Percentiles rank a stretch among this genome's conserved stretches.
phyloP scores from a whole-genome alignment of 2,329 filamentous ascomycete genomes.

The Fusarium caatingaense region DNA sequence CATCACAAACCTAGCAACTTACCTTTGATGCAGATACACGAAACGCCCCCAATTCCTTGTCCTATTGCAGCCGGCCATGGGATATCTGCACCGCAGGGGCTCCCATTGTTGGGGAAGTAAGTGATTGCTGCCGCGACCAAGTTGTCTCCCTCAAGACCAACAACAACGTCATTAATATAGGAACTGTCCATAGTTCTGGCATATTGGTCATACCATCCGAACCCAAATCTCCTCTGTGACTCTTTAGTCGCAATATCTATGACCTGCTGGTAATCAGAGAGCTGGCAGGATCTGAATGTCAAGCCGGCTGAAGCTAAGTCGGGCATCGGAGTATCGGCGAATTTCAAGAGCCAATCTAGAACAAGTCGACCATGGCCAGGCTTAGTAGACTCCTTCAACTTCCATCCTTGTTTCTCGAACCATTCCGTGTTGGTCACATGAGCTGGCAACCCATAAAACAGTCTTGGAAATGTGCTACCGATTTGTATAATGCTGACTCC shows the following conservation, averaged over 20 bases:
- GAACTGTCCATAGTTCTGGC: conserved; percentile 60
- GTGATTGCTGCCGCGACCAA: conserved; percentile 67
- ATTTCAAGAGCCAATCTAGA: conserved; percentile 65
- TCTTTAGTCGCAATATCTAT: conserved; percentile 63
- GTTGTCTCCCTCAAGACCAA: conserved; percentile 60
- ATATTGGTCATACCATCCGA: conserved; percentile 72
- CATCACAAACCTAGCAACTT: conserved; percentile 42
- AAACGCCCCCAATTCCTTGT: conserved; percentile 65
- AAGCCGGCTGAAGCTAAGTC: conserved; percentile 56
- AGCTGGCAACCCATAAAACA: conserved; percentile 65
- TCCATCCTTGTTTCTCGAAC: conserved; percentile 67
- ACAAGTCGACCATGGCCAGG: conserved; percentile 62
- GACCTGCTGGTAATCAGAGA: conserved; percentile 59
- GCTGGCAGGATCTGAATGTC: conserved; percentile 58
- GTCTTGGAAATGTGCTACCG: conserved; percentile 68
- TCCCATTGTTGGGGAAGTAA: conserved; percentile 61
- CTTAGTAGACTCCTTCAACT: conserved; percentile 54
- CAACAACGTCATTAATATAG: conserved; percentile 64
- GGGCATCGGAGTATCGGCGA: conserved; percentile 60
- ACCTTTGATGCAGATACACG: conserved; percentile 71
- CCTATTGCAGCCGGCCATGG: conserved; percentile 66
- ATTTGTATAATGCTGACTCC: conserved; percentile 67
- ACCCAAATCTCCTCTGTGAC: conserved; percentile 58
- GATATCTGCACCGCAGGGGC: conserved; percentile 61
- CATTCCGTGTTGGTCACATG: conserved; percentile 59